These are phyloP conservation scores for Pseudocercospora cruenta DNA, from an alignment of 2,329 filamentous ascomycete genomes.

Conservation along the genomic window DNA sequence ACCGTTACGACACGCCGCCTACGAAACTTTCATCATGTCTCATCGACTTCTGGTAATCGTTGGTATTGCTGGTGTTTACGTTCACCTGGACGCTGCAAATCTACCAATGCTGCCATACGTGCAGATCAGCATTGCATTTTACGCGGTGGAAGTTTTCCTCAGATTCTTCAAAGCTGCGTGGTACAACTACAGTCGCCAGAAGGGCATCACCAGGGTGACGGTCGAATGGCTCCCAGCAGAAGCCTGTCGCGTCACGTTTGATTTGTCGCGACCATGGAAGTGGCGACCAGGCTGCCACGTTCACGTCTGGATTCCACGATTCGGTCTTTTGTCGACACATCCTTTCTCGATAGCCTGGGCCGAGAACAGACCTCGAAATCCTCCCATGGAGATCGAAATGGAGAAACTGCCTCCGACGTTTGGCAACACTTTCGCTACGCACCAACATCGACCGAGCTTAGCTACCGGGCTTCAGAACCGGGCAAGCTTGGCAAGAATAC, in stretches of 20 bases:
- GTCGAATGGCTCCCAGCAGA: slow-evolving; percentile 64
- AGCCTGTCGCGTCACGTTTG: slow-evolving; percentile 64
- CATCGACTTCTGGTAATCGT: slow-evolving; percentile 78
- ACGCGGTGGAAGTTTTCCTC: slow-evolving; percentile 67
- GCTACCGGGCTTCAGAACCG: slow-evolving; percentile 9
- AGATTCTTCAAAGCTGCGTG: slow-evolving; percentile 55
- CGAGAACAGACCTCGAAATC: slow-evolving; percentile 51
- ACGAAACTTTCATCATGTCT: slow-evolving; percentile 89
- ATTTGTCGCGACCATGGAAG: slow-evolving; percentile 58
- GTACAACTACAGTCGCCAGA: slow-evolving; percentile 57
- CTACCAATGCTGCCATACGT: slow-evolving; percentile 75
- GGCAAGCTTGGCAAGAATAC: slow-evolving; percentile 10
- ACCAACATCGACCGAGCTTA: slow-evolving; percentile 17
- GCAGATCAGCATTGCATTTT: slow-evolving; percentile 73
- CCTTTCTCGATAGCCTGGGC: slow-evolving; percentile 57
- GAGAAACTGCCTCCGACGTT: slow-evolving; percentile 35
- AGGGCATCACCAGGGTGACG: slow-evolving; percentile 55
- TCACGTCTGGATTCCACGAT: slow-evolving; percentile 61
- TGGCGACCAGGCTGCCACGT: slow-evolving; percentile 63
- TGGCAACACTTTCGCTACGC: slow-evolving; percentile 7
- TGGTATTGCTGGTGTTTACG: slow-evolving; percentile 71
- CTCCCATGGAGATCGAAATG: slow-evolving; percentile 39
- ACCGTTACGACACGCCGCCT: slow-evolving; percentile 73
- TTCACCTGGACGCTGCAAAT: slow-evolving; percentile 72
- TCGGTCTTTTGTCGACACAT: slow-evolving; percentile 49